These are phyloP conservation scores for Dicorynia guianensis DNA, from an alignment of 306 rosid genomes.

Conservation along the genomic window DNA sequence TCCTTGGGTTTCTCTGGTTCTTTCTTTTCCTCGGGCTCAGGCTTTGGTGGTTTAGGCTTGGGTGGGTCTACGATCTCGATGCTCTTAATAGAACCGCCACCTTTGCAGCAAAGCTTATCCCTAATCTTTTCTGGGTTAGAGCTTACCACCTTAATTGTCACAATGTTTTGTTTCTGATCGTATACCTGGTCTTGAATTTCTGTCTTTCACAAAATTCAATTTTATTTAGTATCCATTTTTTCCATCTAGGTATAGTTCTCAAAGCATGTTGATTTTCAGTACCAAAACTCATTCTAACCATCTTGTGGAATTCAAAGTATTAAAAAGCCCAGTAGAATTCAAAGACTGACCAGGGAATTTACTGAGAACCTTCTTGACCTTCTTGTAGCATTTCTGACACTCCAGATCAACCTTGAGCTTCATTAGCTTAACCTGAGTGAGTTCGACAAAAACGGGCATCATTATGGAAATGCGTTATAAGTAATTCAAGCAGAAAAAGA, in stretches of 20 bases:
- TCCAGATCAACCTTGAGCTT: constrained; percentile 74
- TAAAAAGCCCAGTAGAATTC: too few species aligned
- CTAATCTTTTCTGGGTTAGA: constrained; percentile 79
- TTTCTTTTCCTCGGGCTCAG: background rate
- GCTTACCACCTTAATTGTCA: constrained; percentile 71
- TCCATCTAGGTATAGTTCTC: too few species aligned
- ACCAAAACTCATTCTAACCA: too few species aligned
- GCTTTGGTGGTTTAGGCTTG: constrained; percentile 32
- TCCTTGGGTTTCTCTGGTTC: background rate
- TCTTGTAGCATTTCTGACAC: constrained; percentile 74
- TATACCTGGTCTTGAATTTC: constrained; percentile 86
- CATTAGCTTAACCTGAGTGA: constrained; percentile 60
- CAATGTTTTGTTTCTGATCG: constrained; percentile 69
- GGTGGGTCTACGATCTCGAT: constrained; percentile 73
- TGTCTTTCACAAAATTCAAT: constrained; percentile 61
- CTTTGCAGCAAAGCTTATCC: constrained; percentile 66
- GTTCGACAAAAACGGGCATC: background rate
- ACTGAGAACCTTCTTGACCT: constrained; percentile 78
- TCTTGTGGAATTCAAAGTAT: too few species aligned
- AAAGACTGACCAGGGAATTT: constrained; percentile 80
- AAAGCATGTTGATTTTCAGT: background rate
- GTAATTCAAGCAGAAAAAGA: background rate
- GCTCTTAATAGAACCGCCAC: constrained; percentile 57
- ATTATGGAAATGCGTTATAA: background rate
- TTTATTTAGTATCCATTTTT: constrained; percentile 34